These are phyloP conservation scores for Bruguiera gymnorhiza DNA, from an alignment of 345 rosid species.

Conservation along the genomic window DNA sequence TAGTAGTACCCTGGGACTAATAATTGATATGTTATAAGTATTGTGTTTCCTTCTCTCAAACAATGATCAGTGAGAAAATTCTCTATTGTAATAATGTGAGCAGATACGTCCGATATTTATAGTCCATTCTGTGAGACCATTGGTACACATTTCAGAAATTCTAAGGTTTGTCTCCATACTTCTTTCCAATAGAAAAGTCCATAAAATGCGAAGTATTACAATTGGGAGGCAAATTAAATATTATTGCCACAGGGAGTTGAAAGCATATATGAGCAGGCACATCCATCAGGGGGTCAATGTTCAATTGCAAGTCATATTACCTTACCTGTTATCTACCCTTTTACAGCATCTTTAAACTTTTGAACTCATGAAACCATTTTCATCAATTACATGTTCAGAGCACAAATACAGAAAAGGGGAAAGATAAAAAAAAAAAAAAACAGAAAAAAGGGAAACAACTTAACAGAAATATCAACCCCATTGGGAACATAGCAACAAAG, in stretches of 20 bases:
- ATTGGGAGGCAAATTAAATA: constrained; percentile 20
- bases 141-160: not conserved
- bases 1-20: too few species aligned
- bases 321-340: not conserved
- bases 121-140: not conserved
- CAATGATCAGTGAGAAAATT: too few species aligned
- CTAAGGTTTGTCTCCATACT: not conserved
- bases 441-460: too few species aligned
- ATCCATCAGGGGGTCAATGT: not conserved
- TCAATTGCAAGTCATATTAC: not conserved
- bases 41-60: too few species aligned
- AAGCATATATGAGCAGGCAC: not conserved
- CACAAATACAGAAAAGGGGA: too few species aligned
- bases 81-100: too few species aligned
- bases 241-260: too few species aligned
- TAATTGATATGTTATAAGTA: too few species aligned
- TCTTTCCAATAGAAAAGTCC: constrained; percentile 7
- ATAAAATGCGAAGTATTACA: constrained; percentile 36
- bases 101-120: not conserved
- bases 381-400: not conserved
- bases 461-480: too few species aligned
- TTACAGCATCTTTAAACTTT: not conserved
- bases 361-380: not conserved
- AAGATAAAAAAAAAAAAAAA: too few species aligned
- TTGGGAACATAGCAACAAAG: too few species aligned